Percentiles rank a stretch among this genome's conserved stretches.
These are phyloP conservation scores for Pseudotsuga menziesii DNA, from an alignment of 75 land plant genomes.

Conservation along the genomic window DNA sequence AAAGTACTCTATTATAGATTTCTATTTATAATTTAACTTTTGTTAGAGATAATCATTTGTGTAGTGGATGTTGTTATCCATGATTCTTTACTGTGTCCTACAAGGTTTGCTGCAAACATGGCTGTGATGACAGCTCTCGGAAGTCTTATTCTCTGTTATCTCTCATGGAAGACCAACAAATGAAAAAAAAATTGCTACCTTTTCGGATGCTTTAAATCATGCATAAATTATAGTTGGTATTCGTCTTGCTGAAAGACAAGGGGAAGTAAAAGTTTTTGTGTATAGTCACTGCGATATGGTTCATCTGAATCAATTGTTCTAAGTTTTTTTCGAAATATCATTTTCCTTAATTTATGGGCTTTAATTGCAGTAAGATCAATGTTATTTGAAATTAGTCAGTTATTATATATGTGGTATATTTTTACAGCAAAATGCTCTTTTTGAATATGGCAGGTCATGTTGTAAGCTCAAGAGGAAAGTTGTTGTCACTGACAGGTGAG, in stretches of 20 bases:
- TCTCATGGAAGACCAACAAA: slow-evolving; percentile 20
- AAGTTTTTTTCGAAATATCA: slow-evolving; percentile 20
- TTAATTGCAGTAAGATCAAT: background rate
- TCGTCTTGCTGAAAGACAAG: slow-evolving; percentile 67
- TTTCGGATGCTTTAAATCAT: slow-evolving; percentile 95
- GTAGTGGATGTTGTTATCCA: slow-evolving; percentile 25
- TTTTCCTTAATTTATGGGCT: background rate
- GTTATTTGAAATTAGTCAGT: background rate
- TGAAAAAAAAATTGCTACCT: slow-evolving; percentile 64
- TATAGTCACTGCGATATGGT: slow-evolving; percentile 83
- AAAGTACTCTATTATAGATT: no score
- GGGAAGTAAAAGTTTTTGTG: slow-evolving; percentile 55
- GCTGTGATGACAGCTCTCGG: slow-evolving; percentile 80
- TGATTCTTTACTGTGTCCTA: slow-evolving; percentile 97
- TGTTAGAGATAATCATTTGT: slow-evolving; percentile 3
- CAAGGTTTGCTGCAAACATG: slow-evolving; percentile 98
- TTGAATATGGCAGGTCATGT: slow-evolving; percentile 48
- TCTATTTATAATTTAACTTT: background rate
- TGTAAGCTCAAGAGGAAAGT: slow-evolving; percentile 80
- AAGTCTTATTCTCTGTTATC: slow-evolving; percentile 45
- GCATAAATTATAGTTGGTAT: slow-evolving; percentile 98
- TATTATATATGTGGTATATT: background rate
- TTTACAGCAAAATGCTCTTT: background rate
- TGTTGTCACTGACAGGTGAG: slow-evolving; percentile 94
- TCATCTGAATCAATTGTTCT: slow-evolving; percentile 73